These are phyloP conservation scores for Myriosclerotinia duriaeana DNA, from an alignment of 2,329 filamentous ascomycete species.

Conservation along the genomic window DNA sequence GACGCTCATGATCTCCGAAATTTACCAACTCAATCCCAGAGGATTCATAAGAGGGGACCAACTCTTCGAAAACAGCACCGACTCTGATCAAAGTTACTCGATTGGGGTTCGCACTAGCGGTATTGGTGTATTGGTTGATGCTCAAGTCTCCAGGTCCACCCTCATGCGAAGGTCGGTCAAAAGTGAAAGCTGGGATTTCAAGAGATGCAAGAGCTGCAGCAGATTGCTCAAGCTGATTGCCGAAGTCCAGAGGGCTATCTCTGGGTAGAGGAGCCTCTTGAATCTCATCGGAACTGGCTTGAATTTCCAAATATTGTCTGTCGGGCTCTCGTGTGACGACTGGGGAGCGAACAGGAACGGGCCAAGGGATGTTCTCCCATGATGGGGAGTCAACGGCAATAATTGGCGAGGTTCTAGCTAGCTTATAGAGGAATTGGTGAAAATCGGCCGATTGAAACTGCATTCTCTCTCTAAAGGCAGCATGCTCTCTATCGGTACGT, in stretches of 20 bases:
- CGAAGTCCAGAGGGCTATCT: background rate
- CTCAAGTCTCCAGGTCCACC: too few relatives aligned
- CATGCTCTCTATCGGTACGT: background rate
- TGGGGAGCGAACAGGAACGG: background rate
- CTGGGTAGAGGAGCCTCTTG: background rate
- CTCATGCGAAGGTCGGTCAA: background rate
- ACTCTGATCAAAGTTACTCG: constrained; percentile 3
- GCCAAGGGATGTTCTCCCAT: constrained; percentile 2
- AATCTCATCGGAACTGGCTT: background rate
- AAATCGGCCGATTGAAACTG: constrained; percentile 13
- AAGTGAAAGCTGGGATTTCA: background rate
- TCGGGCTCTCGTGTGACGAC: background rate
- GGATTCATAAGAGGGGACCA: too few relatives aligned
- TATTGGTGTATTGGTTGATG: background rate
- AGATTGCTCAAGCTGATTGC: background rate
- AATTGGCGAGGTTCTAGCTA: background rate
- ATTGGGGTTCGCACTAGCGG: background rate
- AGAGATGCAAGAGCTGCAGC: background rate
- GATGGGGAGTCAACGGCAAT: constrained; percentile 1
- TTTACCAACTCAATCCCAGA: too few relatives aligned
- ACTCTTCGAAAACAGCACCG: background rate
- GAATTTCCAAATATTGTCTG: background rate
- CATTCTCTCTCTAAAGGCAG: constrained; percentile 1
- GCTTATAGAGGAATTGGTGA: background rate
- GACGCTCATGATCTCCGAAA: background rate